Evolutionary conservation across 139 green algal genomes (phyloP).

Genomic region (Zygnema cylindricum): DNA sequence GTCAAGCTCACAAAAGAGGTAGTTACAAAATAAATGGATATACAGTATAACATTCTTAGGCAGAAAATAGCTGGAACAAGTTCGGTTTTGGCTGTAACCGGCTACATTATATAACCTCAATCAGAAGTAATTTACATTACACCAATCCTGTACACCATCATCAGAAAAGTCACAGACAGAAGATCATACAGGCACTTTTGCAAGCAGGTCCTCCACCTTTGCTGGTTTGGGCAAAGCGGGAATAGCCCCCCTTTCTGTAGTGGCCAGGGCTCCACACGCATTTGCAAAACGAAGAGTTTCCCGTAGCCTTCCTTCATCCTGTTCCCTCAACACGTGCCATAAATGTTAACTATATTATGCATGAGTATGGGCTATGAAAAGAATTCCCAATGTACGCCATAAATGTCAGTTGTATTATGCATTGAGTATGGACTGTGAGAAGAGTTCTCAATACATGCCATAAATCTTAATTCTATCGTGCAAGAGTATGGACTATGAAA

Average conservation of each 20-base stretch:
- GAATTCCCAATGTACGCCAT: not conserved
- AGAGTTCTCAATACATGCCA: not conserved
- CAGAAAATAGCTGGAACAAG: too few species aligned
- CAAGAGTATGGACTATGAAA: not conserved
- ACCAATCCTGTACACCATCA: too few species aligned
- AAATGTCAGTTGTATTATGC: not conserved
- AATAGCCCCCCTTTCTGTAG: constrained; percentile 50
- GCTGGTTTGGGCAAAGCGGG: constrained; percentile 34
- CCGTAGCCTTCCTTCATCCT: constrained; percentile 43
- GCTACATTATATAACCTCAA: too few species aligned
- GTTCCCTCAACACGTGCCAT: not conserved
- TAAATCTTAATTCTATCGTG: not conserved
- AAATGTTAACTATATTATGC: not conserved
- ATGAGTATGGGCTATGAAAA: not conserved
- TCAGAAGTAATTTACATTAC: too few species aligned
- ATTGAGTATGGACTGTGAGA: too few species aligned
- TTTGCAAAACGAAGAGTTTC: constrained; percentile 46
- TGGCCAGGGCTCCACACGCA: constrained; percentile 51
- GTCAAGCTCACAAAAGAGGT: too few species aligned
- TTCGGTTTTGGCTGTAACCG: too few species aligned
- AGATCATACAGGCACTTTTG: not conserved
- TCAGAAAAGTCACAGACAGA: too few species aligned
- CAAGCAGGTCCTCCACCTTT: constrained; percentile 1
- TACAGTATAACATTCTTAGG: too few species aligned
- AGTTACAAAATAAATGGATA: too few species aligned